Evolutionary conservation across 108 stramenopile species (phyloP), one percentile per base, ranked within the genome.

Genomic region (Aurantiochytrium sp.): DNA sequence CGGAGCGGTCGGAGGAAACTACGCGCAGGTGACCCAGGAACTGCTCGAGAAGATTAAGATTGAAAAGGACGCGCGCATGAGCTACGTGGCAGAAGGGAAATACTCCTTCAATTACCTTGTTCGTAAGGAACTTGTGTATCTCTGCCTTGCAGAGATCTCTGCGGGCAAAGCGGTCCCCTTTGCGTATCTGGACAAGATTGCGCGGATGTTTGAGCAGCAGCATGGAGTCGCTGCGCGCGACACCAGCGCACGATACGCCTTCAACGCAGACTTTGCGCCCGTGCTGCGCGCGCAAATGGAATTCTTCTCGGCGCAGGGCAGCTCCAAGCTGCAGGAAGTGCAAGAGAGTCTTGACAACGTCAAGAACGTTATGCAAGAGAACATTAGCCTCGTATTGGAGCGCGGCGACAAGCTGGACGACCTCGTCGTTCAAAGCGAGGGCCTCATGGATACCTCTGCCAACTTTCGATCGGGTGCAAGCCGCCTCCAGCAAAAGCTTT

Each of bases 31-130:
- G 76, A 4, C 76, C 2, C 76, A 83, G n/a, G 76, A 83, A 4
- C 51, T 83, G 0, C 76, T 83, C 12, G 76, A 83, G 4, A 83
- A 83, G 5, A 83, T 83, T 45, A 14, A 43, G 5, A 83, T 83
- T 45, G 76, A 83, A 23, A 83, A 53, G 51, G 76, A 83, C 28
- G 45, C 76, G 43, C 45, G 51, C 25, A 83, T 83, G 76, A 83
- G 49, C 49, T 83, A 83, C 76, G 51, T 53, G 19, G 76, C 76
- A 6, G 76, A 83, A 23, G 64, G 18, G 12, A 83, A 83, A 23
- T 83, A 83, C 51, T 45, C 76, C 25, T 83, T 83, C 76, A 83
- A 83, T 35, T 83, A 83, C 76, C n/a, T 83, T 18, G 76, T 83
- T 12, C 45, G 51, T 0, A 83, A 83, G 49, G 76, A 83, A 45